Conservation (phyloP, 2,329 filamentous ascomycete genomes). For the Atkinsonella hypoxylon region DNA sequence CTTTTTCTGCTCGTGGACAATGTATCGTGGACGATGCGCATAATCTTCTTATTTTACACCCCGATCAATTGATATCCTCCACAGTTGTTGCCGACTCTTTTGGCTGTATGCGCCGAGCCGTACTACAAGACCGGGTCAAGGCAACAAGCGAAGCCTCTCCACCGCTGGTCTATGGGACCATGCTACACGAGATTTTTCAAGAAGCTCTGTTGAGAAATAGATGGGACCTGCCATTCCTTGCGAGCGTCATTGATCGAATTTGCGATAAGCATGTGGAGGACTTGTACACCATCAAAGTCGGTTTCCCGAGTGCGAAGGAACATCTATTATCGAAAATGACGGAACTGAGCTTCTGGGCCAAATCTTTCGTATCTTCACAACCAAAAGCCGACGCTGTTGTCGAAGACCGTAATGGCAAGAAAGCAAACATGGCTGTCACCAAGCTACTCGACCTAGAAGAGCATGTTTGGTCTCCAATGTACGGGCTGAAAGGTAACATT, state of each 20-base stretch:
- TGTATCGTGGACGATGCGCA: constrained; percentile 73
- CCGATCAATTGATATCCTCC: constrained; percentile 88
- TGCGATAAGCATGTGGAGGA: constrained; percentile 76
- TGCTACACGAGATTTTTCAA: constrained; percentile 93
- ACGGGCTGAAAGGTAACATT: constrained; percentile 93
- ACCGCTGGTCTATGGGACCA: constrained; percentile 80
- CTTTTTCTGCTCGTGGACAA: constrained; percentile 56
- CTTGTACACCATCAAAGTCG: constrained; percentile 75
- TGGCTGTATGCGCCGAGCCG: constrained; percentile 77
- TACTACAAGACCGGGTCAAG: constrained; percentile 90
- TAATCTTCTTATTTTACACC: constrained; percentile 83
- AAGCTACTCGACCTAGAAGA: constrained; percentile 96
- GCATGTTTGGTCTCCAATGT: constrained; percentile 96
- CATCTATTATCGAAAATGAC: constrained; percentile 75
- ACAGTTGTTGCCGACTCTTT: constrained; percentile 97
- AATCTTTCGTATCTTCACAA: constrained; percentile 59
- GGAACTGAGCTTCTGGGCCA: constrained; percentile 73
- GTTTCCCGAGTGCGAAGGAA: constrained; percentile 58
- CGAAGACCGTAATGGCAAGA: constrained; percentile 66
- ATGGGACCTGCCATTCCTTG: constrained; percentile 63
- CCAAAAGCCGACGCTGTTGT: constrained; percentile 63
- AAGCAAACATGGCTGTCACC: constrained; percentile 71
- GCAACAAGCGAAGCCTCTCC: constrained; percentile 70
- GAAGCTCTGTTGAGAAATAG: constrained; percentile 71
- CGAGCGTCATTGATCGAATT: constrained; percentile 52